Percentiles rank a stretch among this genome's conserved stretches.
Evolutionary conservation across 208 protist genomes (phyloP).

Genomic region (Angomonas ambiguus): DNA sequence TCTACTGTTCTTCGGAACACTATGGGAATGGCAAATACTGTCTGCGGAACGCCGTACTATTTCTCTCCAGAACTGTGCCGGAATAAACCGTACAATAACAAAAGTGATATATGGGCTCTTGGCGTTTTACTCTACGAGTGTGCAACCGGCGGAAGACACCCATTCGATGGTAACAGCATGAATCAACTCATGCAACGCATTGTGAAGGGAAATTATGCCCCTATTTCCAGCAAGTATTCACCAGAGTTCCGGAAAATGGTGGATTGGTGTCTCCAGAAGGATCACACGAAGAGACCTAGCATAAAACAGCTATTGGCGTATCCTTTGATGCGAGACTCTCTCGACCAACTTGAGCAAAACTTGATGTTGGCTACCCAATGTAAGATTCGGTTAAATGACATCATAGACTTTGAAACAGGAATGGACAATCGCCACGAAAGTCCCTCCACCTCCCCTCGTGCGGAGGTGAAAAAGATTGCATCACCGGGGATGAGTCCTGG

Average conservation of each 20-base stretch:
- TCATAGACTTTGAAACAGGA: constrained; percentile 77
- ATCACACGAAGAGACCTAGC: constrained; percentile 64
- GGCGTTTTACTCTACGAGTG: constrained; percentile 89
- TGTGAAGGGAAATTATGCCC: constrained; percentile 72
- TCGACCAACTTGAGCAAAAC: constrained; percentile 83
- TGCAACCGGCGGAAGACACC: constrained; percentile 76
- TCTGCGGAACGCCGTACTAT: constrained; percentile 94
- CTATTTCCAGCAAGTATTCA: constrained; percentile 82
- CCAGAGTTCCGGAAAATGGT: constrained; percentile 83
- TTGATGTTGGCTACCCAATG: constrained; percentile 89
- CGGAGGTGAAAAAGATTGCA: constrained; percentile 11
- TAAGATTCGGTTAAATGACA: constrained; percentile 77
- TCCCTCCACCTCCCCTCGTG: constrained; percentile 14
- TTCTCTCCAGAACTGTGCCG: constrained; percentile 94
- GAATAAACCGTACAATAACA: constrained; percentile 95
- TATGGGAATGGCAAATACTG: constrained; percentile 90
- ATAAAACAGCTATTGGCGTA: constrained; percentile 74
- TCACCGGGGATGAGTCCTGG: constrained; percentile 56
- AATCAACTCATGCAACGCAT: constrained; percentile 93
- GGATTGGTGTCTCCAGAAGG: constrained; percentile 85
- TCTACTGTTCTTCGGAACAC: constrained; percentile 88
- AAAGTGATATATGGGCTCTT: constrained; percentile 94
- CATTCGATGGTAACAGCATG: constrained; percentile 93
- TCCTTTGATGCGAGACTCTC: constrained; percentile 58
- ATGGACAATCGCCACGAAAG: constrained; percentile 24